Evolutionary conservation across 148 eudicot species (phyloP), one percentile per base, ranked within the genome.

Genomic region (Nepenthes mirabilis): DNA sequence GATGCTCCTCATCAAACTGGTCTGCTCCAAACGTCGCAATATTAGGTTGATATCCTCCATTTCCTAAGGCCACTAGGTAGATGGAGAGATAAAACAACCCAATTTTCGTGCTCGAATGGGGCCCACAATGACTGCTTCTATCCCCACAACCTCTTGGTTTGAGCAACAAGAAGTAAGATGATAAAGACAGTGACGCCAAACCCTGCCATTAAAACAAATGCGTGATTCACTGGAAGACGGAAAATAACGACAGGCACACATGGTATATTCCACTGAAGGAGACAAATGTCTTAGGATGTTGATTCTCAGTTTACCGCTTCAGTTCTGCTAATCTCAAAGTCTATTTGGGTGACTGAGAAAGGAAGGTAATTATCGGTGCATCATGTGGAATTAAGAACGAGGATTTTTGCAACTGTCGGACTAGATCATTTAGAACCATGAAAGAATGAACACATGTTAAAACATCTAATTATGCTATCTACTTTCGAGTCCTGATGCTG

Each of bases 1-100:
- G 67, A 55, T 86, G 69, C 50, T 83, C 83, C 52, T 52, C 84
- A 67, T 86, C 88, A 59, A 86, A 86, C 65, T 86, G 93, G 55
- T 86, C 93, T 1, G 93, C 79, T 23, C 93, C 93, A 72, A 86
- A 77, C 45, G 88, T 83, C n/a, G 88, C 88, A 48, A 86, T 86
- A 58, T 77, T 86, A 23, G 93, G 93, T 67, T 86, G 93, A 62
- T 86, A 86, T 60, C 93, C 93, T 64, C 93, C 93, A 71, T 78
- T 73, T 47, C 93, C 93, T 10, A 86, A 80, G 62, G 93, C 93
- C 37, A 83, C 71, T 61, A 83, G 51, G 75, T 86, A 86, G 9
- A 83, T 70, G 0, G 94, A 79, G 36, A 80, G 52, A 66, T 86
- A 76, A 64, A 86, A 83, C 7, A 79, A 1, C 7, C 72, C 67